Conservation (phyloP, 371 early-diverging fungal species). For the Mucor racemosus region DNA sequence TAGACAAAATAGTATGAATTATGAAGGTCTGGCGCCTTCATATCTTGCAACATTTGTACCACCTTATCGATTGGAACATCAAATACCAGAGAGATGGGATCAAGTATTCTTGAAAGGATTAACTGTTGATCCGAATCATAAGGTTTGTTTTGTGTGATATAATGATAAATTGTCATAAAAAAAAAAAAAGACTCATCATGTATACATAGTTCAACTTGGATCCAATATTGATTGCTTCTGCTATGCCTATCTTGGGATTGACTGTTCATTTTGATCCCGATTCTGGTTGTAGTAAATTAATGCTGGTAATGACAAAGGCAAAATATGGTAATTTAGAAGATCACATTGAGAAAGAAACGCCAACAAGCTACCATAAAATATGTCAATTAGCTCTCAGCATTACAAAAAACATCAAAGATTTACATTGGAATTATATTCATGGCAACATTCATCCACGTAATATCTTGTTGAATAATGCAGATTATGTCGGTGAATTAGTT, state of each 20-base stretch:
- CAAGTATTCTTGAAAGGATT: slow-evolving; percentile 49
- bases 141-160: slow-evolving; percentile 25
- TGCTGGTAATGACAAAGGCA: slow-evolving; percentile 48
- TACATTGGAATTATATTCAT: slow-evolving; percentile 51
- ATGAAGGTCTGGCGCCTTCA: slow-evolving; percentile 45
- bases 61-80: slow-evolving; percentile 36
- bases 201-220: slow-evolving; percentile 34
- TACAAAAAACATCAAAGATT: slow-evolving; percentile 47
- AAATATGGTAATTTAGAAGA: slow-evolving; percentile 45
- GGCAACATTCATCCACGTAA: slow-evolving; percentile 54
- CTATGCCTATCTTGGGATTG: slow-evolving; percentile 38
- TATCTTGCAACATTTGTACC: slow-evolving; percentile 49
- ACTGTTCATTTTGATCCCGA: slow-evolving; percentile 40
- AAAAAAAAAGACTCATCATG: not conserved
- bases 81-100: slow-evolving; percentile 51
- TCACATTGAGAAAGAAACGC: slow-evolving; percentile 33
- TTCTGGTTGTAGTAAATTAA: slow-evolving; percentile 40
- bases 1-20: slow-evolving; percentile 27
- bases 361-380: slow-evolving; percentile 39
- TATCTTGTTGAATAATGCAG: slow-evolving; percentile 44
- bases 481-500: slow-evolving; percentile 44
- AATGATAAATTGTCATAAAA: not conserved
- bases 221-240: slow-evolving; percentile 31
- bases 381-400: slow-evolving; percentile 42
- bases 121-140: slow-evolving; percentile 39